Percentiles rank a stretch among this genome's conserved stretches.
Evolutionary conservation across 441 rosid species (phyloP).

Genomic region (Euphorbia schlechtendalii): DNA sequence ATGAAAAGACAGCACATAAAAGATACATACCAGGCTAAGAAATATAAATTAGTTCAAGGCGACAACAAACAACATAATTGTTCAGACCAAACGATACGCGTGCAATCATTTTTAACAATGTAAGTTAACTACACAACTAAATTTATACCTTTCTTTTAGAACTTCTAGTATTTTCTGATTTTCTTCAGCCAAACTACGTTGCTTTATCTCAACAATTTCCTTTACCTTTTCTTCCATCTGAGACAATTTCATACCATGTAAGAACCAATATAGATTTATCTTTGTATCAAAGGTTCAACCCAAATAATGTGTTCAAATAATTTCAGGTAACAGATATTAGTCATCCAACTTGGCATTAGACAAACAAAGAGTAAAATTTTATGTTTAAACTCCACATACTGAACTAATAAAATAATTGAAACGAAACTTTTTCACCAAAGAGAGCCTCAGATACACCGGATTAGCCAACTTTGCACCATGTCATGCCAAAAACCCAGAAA

Average conservation of each 20-base stretch:
- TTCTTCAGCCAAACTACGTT: conserved; percentile 95
- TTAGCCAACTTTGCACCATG: neutral
- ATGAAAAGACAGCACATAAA: neutral
- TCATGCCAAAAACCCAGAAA: neutral
- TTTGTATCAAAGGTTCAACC: neutral
- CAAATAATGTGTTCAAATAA: neutral
- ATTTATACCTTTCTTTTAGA: conserved; percentile 72
- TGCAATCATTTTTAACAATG: conserved; percentile 1
- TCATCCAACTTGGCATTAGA: neutral
- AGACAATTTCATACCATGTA: conserved; percentile 7
- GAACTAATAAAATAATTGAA: neutral
- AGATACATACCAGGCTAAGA: neutral
- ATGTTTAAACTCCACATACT: conserved; percentile 7
- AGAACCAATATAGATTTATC: conserved; percentile 3
- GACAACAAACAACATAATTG: neutral
- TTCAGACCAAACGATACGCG: neutral
- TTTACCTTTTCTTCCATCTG: conserved; percentile 99
- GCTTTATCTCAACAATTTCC: conserved; percentile 98
- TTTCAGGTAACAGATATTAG: neutral
- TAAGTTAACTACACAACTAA: neutral
- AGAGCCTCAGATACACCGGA: neutral
- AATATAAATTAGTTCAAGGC: neutral
- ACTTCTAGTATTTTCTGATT: conserved; percentile 94
- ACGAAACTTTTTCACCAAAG: neutral
- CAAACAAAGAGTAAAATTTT: neutral